Evolutionary conservation across 352 stramenopile species (phyloP).

Genomic region (Globisporangium radiosum): DNA sequence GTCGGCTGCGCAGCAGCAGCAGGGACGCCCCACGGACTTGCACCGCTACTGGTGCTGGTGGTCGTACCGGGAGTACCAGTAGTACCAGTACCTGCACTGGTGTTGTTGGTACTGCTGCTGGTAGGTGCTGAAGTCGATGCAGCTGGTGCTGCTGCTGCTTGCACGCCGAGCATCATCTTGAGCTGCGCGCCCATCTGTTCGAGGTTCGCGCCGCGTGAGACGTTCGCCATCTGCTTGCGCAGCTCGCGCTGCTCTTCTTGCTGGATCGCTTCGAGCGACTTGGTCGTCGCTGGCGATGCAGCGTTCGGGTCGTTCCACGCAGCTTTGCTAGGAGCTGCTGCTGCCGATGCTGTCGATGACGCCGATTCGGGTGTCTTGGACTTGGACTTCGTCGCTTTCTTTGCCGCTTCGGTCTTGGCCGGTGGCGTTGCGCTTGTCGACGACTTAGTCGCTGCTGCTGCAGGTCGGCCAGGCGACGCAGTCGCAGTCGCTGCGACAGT

Average conservation of each 20-base stretch:
- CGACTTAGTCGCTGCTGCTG: slow-evolving; percentile 3
- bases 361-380: background rate
- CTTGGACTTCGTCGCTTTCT: background rate
- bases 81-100: background rate
- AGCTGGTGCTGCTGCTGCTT: slow-evolving; percentile 39
- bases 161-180: slow-evolving; percentile 86
- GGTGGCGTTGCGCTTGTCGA: background rate
- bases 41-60: background rate
- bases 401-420: background rate
- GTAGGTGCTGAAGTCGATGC: slow-evolving; percentile 9
- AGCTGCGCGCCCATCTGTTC: slow-evolving; percentile 80
- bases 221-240: slow-evolving; percentile 41
- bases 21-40: slow-evolving; percentile 35
- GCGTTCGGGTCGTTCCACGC: slow-evolving; percentile 31
- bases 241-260: slow-evolving; percentile 70
- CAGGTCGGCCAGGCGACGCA: slow-evolving; percentile 9
- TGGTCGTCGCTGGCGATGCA: slow-evolving; percentile 6
- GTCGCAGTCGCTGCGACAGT: background rate
- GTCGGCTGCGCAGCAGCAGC: slow-evolving; percentile 15
- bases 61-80: background rate
- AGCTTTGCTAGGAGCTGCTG: slow-evolving; percentile 6
- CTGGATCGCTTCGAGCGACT: slow-evolving; percentile 81
- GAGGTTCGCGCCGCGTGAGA: slow-evolving; percentile 33
- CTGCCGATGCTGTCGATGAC: slow-evolving; percentile 2
- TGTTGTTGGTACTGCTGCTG: slow-evolving; percentile 8